Evolutionary conservation across 139 green algal genomes (phyloP).

Genomic region (Yamagishiella unicocca): DNA sequence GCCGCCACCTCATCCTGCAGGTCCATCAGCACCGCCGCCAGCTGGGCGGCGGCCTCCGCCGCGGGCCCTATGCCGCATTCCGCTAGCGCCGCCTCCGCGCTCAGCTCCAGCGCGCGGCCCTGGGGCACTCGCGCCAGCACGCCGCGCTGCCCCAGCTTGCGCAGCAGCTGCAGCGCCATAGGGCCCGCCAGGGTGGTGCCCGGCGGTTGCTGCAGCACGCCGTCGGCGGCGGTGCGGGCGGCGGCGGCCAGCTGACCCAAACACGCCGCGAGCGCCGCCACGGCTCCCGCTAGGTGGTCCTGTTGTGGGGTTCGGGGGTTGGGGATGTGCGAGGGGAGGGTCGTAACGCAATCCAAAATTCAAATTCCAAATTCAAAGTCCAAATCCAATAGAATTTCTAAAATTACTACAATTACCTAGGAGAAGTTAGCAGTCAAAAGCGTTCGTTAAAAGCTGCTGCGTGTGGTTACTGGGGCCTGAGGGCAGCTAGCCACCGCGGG

Average conservation of each 20-base stretch:
- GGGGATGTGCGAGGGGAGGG: background rate
- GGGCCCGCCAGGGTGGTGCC: conserved; percentile 1
- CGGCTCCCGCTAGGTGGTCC: conserved; percentile 12
- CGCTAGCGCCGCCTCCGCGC: background rate
- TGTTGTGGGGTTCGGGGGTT: too few relatives aligned
- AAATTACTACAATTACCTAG: too few relatives aligned
- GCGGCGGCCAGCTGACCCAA: conserved; percentile 27
- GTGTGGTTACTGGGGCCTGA: too few relatives aligned
- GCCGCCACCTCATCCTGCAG: conserved; percentile 3
- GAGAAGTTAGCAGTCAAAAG: too few relatives aligned
- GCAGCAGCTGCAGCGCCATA: conserved; percentile 58
- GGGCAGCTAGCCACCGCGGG: too few relatives aligned
- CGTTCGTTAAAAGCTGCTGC: too few relatives aligned
- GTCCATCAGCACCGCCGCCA: conserved; percentile 46
- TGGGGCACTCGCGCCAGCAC: conserved; percentile 40
- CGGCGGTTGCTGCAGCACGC: conserved; percentile 3
- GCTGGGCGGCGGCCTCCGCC: conserved; percentile 47
- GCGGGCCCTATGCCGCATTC: background rate
- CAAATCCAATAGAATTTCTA: too few relatives aligned
- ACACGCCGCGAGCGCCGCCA: background rate
- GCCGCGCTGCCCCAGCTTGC: conserved; percentile 35
- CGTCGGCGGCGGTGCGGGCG: conserved; percentile 43
- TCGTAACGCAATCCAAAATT: too few relatives aligned
- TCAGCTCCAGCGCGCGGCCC: conserved; percentile 27
- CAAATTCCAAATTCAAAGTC: too few relatives aligned